Evolutionary conservation across 2,329 filamentous ascomycete species (phyloP).

Genomic region (Calonectria montana): DNA sequence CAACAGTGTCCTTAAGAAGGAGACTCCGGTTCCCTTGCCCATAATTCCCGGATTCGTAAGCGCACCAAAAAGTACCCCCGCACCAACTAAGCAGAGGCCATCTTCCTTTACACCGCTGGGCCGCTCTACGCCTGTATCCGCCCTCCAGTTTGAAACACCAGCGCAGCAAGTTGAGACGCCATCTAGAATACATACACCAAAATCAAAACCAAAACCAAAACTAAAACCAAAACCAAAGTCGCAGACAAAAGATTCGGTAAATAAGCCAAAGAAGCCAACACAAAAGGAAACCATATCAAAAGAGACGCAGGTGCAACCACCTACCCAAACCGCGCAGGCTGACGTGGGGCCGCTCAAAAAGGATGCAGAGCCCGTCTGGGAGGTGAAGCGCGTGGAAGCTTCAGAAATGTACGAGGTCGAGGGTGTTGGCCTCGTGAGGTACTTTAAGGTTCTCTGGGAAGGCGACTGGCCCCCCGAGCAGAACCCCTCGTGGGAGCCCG

Average conservation of each 20-base stretch:
- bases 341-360: not conserved
- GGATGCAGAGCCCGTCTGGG: conserved; percentile 49
- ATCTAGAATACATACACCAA: not conserved
- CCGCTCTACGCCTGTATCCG: conserved; percentile 14
- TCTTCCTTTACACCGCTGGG: conserved; percentile 17
- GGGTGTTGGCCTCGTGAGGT: conserved; percentile 50
- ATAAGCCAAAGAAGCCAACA: conserved; percentile 15
- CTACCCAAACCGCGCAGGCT: not conserved
- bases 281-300: not conserved
- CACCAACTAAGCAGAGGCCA: not conserved
- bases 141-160: conserved; percentile 18
- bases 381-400: conserved; percentile 59
- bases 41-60: not conserved
- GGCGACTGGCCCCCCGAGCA: conserved; percentile 67
- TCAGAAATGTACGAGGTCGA: conserved; percentile 52
- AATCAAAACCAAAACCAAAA: conserved; percentile 5
- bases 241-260: conserved; percentile 7
- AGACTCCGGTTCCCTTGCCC: conserved; percentile 10
- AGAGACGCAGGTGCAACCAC: not conserved
- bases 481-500: conserved; percentile 70
- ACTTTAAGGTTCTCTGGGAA: conserved; percentile 66
- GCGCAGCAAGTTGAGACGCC: not conserved
- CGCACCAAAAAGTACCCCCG: not conserved
- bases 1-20: conserved; percentile 8
- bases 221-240: no score